Evolutionary conservation across 2,329 filamentous ascomycete species (phyloP), one percentile per base, ranked within the genome.

Genomic region (Fusarium miscanthi): DNA sequence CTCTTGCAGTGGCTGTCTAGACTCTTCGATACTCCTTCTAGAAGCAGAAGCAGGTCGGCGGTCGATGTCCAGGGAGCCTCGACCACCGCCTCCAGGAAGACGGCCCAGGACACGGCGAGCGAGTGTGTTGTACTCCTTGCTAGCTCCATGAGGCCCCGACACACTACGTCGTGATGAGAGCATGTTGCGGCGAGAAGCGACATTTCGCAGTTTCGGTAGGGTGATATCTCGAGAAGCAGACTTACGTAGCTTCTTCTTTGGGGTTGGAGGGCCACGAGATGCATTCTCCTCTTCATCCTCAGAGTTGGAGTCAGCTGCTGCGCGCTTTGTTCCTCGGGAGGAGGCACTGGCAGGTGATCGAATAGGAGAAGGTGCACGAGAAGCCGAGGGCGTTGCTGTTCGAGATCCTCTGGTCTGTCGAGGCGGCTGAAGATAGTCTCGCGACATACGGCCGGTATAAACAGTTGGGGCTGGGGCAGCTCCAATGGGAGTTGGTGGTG

Each of bases 211-310:
- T 38, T 79, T 79, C 37, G 81, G 78, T 17, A 79, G 61, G 59
- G 81, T 70, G 67, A 87, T 82, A 68, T 85, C 80, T 16, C 83
- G 80, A n/a, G 84, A 84, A 61, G 84, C 80, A 12, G 83, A 85
- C 80, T 87, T 87, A 61, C 88, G 86, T 53, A 89, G 80, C 78
- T 88, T 88, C 82, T 88, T 88, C 70, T 80, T 81, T 19, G 80
- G 79, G 16, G 78, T 78, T 13, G 70, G 74, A 17, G 74, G 74
- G n/a, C 75, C 74, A 41, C 66, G 54, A 38, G 45, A 38, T 25
- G n/a, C 43, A 25, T 59, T 66, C 8, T 78, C 74, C 49, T 79
- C 70, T 54, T 83, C 80, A 25, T 82, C 81, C 19, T 80, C 79
- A 6, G 81, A 81, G 2, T 78, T 77, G 11, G 80, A 78, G 21